Conservation (phyloP, 345 rosid genomes). For the Kandelia obovata region DNA sequence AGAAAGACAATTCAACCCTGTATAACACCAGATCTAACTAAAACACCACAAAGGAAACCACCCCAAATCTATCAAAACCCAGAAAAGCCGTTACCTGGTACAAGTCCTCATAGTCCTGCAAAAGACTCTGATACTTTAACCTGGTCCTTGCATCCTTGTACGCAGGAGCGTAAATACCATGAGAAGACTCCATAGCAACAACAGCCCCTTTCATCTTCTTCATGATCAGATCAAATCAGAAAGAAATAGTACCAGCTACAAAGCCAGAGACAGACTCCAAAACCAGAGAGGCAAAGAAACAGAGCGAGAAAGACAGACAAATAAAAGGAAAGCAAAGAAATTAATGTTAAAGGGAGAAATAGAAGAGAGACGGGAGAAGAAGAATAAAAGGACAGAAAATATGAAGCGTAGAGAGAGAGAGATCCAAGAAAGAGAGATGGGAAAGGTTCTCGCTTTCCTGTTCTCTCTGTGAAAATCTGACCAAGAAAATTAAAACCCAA, state of each 20-base stretch:
- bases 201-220: constrained; percentile 40
- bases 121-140: constrained; percentile 49
- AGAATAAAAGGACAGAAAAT: constrained; percentile 3
- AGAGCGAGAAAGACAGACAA: constrained; percentile 12
- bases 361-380: neutral
- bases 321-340: neutral
- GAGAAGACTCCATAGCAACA: constrained; percentile 23
- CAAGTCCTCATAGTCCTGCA: constrained; percentile 55
- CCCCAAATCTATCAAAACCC: constrained; percentile 18
- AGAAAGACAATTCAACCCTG: constrained; percentile 6
- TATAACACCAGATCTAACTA: constrained; percentile 36
- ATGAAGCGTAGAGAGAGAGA: constrained; percentile 6
- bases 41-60: constrained; percentile 14
- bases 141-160: constrained; percentile 43
- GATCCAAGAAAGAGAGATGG: constrained; percentile 25
- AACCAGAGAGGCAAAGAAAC: constrained; percentile 2
- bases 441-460: constrained; percentile 57
- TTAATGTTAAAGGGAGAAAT: neutral
- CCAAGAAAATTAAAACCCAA: constrained; percentile 72
- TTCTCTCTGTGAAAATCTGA: constrained; percentile 68
- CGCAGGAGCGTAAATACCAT: constrained; percentile 17
- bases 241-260: neutral
- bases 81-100: constrained; percentile 40
- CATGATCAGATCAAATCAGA: constrained; percentile 34
- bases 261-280: neutral